phyloP scores from a whole-genome alignment of 2,329 filamentous ascomycete species.

The Penicillium sp. region DNA sequence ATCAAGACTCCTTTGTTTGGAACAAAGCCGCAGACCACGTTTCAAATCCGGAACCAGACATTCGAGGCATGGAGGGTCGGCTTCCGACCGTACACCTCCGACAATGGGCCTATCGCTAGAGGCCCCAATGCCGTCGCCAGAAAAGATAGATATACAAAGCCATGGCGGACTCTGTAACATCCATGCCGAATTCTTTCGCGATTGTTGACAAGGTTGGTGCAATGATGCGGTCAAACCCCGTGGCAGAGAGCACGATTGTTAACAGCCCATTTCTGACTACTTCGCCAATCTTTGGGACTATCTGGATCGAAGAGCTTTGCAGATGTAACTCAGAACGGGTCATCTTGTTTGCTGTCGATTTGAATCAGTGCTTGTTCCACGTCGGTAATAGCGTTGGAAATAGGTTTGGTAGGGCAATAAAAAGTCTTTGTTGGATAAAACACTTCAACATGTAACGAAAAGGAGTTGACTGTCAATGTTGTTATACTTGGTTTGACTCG shows the following conservation, averaged over 20 bases:
- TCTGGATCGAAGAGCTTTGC: constrained; percentile 42
- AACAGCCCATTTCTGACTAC: constrained; percentile 51
- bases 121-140: constrained; percentile 47
- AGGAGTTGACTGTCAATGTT: neutral
- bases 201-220: constrained; percentile 49
- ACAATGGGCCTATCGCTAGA: constrained; percentile 45
- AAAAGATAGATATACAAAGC: constrained; percentile 49
- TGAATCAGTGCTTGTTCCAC: constrained; percentile 4
- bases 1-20: constrained; percentile 48
- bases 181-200: constrained; percentile 49
- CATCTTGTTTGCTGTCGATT: constrained; percentile 10
- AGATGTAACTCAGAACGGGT: constrained; percentile 32
- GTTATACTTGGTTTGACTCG: neutral
- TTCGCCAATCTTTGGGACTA: constrained; percentile 47
- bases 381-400: constrained; percentile 1
- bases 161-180: constrained; percentile 32
- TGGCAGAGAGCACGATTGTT: constrained; percentile 49
- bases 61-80: constrained; percentile 49
- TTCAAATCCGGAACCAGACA: constrained; percentile 52
- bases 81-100: constrained; percentile 50
- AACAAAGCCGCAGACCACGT: constrained; percentile 49
- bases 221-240: too few species aligned
- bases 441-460: neutral
- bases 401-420: neutral
- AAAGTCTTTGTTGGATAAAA: neutral